These are phyloP conservation scores for Heliamphora exappendiculata DNA, from an alignment of 148 eudicot genomes.

Conservation along the genomic window DNA sequence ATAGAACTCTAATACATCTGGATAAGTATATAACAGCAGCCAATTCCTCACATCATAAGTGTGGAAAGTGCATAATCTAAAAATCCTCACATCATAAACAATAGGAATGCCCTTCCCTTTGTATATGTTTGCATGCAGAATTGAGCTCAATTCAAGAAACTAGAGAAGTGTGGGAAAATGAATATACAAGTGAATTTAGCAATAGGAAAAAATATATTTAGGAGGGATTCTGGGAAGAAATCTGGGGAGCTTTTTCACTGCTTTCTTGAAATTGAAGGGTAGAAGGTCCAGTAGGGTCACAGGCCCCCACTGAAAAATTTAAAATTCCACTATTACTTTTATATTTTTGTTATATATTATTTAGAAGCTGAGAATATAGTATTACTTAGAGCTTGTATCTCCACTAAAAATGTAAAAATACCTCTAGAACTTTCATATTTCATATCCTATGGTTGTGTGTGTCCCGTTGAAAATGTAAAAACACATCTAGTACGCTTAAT, in stretches of 20 bases:
- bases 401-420: no score
- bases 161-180: no score
- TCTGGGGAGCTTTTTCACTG: neutral
- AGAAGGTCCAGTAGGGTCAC: neutral
- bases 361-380: no score
- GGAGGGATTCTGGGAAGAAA: neutral
- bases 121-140: neutral
- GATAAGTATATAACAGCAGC: neutral
- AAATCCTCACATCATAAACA: neutral
- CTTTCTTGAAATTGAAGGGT: neutral
- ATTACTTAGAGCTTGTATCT: no score
- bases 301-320: no score
- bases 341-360: no score
- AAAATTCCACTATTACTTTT: no score
- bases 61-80: neutral
- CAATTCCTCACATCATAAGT: neutral
- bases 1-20: neutral
- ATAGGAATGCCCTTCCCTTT: neutral
- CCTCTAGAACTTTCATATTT: no score
- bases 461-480: no score
- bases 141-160: no score
- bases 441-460: no score
- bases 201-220: neutral
- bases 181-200: neutral
- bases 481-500: no score